Evolutionary conservation across 2,329 filamentous ascomycete species (phyloP).

Genomic region (Periconia macrospinosa): DNA sequence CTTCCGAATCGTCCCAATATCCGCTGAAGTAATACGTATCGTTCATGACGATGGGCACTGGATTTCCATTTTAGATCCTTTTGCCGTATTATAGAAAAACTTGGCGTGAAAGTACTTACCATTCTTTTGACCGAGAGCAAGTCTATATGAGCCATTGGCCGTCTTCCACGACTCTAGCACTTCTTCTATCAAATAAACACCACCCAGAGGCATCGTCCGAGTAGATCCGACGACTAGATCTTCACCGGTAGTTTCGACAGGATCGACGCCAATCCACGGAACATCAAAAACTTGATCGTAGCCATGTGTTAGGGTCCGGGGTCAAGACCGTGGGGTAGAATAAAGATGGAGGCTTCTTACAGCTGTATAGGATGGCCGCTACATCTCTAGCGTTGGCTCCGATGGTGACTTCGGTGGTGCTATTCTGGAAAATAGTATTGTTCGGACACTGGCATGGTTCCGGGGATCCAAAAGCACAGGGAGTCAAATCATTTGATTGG

Average conservation of each 20-base stretch:
- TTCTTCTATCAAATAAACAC: background rate
- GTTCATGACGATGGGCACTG: background rate
- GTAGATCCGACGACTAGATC: background rate
- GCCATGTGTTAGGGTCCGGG: no score
- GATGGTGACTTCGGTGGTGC: background rate
- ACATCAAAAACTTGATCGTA: background rate
- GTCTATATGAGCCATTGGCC: background rate
- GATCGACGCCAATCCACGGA: background rate
- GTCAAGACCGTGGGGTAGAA: no score
- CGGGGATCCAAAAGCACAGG: background rate
- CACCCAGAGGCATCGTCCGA: background rate
- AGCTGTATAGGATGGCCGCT: background rate
- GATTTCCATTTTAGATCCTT: background rate
- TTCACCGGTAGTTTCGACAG: background rate
- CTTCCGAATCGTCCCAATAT: background rate
- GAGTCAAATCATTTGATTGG: background rate
- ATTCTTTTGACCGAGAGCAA: background rate
- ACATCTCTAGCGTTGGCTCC: background rate
- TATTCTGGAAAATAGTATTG: background rate
- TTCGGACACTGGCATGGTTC: background rate
- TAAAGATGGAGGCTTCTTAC: background rate
- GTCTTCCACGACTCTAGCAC: background rate
- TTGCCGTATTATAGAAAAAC: background rate
- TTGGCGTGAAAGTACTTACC: no score
- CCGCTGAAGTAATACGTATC: background rate